phyloP scores from a whole-genome alignment of 164 flowering plant genomes.

The Vitis vinifera region DNA sequence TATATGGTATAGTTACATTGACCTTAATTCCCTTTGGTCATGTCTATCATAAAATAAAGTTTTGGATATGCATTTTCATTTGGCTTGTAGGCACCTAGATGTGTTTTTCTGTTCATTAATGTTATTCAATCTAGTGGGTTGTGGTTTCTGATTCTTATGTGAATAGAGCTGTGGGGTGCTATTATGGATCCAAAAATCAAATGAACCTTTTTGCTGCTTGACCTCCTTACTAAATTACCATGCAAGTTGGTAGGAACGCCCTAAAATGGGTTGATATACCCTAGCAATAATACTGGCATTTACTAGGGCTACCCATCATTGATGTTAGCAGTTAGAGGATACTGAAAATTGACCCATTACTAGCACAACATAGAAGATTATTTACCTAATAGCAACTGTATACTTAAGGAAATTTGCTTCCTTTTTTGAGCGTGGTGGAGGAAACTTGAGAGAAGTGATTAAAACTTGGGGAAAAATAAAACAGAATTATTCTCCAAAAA shows the following conservation, averaged over 20 bases:
- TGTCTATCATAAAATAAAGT: constrained; percentile 12
- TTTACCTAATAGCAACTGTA: no score
- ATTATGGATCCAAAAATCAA: not conserved
- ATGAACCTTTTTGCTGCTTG: not conserved
- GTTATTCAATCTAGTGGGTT: constrained; percentile 7
- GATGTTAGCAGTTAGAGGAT: no score
- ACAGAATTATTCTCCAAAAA: no score
- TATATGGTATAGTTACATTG: constrained; percentile 34
- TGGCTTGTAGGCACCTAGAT: constrained; percentile 9
- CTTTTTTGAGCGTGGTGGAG: no score
- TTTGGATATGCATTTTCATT: constrained; percentile 9
- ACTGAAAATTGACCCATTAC: no score
- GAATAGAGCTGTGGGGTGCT: not conserved
- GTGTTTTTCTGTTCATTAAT: no score
- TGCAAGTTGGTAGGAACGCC: not conserved
- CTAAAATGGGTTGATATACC: not conserved
- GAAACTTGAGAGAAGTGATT: no score
- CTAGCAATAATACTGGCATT: not conserved
- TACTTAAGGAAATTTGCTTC: no score
- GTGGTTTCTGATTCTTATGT: not conserved
- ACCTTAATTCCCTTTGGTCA: constrained; percentile 5
- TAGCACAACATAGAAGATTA: no score
- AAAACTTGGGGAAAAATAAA: no score
- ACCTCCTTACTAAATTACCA: not conserved
- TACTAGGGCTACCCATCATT: not conserved